These are phyloP conservation scores for Botryotinia globosa DNA, from an alignment of 2,329 filamentous ascomycete genomes.

Conservation along the genomic window DNA sequence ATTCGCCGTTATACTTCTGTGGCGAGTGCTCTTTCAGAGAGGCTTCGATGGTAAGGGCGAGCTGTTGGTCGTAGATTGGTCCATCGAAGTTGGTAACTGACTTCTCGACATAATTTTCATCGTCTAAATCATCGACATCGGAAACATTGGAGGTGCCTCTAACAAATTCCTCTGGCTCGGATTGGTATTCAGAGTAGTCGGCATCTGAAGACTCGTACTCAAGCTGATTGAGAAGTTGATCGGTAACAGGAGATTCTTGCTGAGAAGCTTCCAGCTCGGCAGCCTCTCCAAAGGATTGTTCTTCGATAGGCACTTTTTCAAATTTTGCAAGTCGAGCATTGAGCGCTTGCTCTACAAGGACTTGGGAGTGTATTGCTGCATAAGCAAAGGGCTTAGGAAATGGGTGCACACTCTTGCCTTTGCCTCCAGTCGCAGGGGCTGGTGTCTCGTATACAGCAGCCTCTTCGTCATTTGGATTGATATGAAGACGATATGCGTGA, in stretches of 20 bases:
- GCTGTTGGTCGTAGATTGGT: neutral
- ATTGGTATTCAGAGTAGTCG: neutral
- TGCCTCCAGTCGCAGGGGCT: neutral
- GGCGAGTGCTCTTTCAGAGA: neutral
- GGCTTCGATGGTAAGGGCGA: neutral
- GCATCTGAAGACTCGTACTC: neutral
- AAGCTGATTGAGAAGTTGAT: neutral
- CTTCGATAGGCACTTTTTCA: neutral
- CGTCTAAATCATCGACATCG: neutral
- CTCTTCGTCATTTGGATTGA: neutral
- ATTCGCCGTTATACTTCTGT: neutral
- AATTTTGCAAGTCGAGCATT: neutral
- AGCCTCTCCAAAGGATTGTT: neutral
- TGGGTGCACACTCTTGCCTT: neutral
- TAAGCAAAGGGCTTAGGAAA: neutral
- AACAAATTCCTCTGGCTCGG: neutral
- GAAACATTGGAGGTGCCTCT: neutral
- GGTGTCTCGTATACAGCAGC: neutral
- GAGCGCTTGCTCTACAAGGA: neutral
- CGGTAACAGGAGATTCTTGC: neutral
- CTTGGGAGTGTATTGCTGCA: neutral
- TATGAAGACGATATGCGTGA: neutral
- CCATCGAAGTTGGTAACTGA: neutral
- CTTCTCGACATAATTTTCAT: neutral
- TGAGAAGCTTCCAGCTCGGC: neutral